Evolutionary conservation across 1,139 yeast species (phyloP).

Genomic region (Sugiyamaella novakii): DNA sequence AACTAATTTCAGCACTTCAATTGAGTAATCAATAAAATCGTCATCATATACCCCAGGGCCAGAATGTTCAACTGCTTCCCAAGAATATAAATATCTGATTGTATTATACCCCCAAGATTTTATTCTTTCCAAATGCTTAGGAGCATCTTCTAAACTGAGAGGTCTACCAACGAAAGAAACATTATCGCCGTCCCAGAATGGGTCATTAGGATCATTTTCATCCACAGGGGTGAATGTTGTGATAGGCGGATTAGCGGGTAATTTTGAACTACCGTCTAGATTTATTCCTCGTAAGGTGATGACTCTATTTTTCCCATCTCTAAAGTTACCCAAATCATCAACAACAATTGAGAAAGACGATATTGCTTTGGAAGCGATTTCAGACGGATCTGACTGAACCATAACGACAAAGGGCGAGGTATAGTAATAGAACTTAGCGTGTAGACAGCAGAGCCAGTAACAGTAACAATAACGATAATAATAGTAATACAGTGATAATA

Average conservation of each 20-base stretch:
- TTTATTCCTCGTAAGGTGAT: slow-evolving; percentile 76
- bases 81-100: slow-evolving; percentile 73
- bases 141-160: slow-evolving; percentile 72
- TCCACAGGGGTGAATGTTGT: slow-evolving; percentile 56
- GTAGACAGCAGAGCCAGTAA: too few species aligned
- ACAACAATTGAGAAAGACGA: slow-evolving; percentile 18
- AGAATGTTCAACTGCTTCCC: slow-evolving; percentile 91
- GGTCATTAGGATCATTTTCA: slow-evolving; percentile 37
- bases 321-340: slow-evolving; percentile 55
- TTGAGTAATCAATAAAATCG: slow-evolving; percentile 70
- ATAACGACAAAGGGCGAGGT: too few species aligned
- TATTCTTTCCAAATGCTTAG: slow-evolving; percentile 64
- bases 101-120: slow-evolving; percentile 83
- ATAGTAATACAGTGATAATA: too few species aligned
- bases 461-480: too few species aligned
- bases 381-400: too few species aligned
- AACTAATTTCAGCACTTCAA: slow-evolving; percentile 60
- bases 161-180: slow-evolving; percentile 85
- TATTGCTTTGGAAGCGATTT: background rate
- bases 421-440: too few species aligned
- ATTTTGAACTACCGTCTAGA: slow-evolving; percentile 68
- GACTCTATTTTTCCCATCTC: slow-evolving; percentile 58
- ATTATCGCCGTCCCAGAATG: slow-evolving; percentile 68
- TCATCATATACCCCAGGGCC: slow-evolving; percentile 88
- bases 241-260: slow-evolving; percentile 60